Evolutionary conservation across 2,329 filamentous ascomycete species (phyloP).

Genomic region (Alternaria sp.): DNA sequence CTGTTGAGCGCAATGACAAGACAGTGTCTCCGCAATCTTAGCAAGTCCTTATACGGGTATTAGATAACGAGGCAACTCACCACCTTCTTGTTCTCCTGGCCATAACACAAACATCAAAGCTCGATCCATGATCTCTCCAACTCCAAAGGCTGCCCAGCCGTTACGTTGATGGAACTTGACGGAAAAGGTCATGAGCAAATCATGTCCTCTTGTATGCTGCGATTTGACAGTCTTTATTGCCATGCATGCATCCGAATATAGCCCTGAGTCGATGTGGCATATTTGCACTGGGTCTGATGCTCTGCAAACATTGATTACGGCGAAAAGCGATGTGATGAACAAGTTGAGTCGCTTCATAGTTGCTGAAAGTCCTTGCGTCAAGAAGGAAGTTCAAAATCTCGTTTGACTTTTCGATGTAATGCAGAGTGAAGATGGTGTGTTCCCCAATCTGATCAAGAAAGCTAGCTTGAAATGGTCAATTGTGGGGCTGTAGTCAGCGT

Average conservation of each 20-base stretch:
- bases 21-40: neutral
- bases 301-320: slow-evolving; percentile 1
- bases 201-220: neutral
- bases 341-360: neutral
- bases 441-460: neutral
- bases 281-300: slow-evolving; percentile 9
- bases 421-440: neutral
- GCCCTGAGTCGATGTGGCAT: slow-evolving; percentile 5
- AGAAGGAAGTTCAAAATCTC: neutral
- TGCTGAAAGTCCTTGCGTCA: neutral
- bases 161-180: neutral
- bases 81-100: neutral
- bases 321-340: neutral
- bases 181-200: neutral
- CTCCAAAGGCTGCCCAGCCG: neutral
- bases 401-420: neutral
- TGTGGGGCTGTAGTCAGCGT: neutral
- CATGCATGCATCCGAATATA: slow-evolving; percentile 1
- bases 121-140: neutral
- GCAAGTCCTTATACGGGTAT: neutral
- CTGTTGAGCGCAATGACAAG: neutral
- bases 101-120: neutral
- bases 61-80: neutral
- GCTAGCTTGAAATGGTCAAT: neutral
- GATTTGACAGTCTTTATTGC: neutral